Conservation (phyloP, 2,329 filamentous ascomycete genomes). For the Neophaeococcomyces aloes region DNA sequence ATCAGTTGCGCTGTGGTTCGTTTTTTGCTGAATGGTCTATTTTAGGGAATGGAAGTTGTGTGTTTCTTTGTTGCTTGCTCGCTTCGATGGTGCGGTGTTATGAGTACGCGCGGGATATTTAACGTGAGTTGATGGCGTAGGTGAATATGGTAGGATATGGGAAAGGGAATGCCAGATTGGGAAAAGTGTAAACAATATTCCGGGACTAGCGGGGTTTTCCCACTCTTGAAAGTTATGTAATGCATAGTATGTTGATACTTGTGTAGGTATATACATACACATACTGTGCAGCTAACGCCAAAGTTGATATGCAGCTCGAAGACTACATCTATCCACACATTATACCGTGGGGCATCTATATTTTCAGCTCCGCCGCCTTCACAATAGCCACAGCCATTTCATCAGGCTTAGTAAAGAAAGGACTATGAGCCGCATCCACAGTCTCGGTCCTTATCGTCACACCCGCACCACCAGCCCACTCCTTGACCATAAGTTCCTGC, state of each 20-base stretch:
- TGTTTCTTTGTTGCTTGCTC: background rate
- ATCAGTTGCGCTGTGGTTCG: too few relatives aligned
- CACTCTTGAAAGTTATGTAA: too few relatives aligned
- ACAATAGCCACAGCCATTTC: slow-evolving; percentile 26
- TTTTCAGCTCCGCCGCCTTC: slow-evolving; percentile 12
- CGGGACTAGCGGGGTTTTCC: too few relatives aligned
- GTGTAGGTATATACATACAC: too few relatives aligned
- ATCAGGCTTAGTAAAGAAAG: slow-evolving; percentile 32
- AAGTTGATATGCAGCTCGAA: too few relatives aligned
- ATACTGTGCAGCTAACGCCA: too few relatives aligned
- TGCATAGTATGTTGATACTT: too few relatives aligned
- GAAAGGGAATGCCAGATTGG: slow-evolving; percentile 3
- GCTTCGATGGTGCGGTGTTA: background rate
- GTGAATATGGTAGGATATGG: background rate
- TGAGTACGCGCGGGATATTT: background rate
- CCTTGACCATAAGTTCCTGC: slow-evolving; percentile 30
- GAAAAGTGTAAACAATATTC: slow-evolving; percentile 3
- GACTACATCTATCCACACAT: too few relatives aligned
- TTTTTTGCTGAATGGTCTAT: background rate
- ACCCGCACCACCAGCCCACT: slow-evolving; percentile 19
- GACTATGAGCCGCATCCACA: slow-evolving; percentile 30
- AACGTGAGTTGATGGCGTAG: background rate
- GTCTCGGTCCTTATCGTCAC: slow-evolving; percentile 25
- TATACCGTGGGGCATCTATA: too few relatives aligned
- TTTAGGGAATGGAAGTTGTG: background rate